Evolutionary conservation across 1,284 basidiomycete species (phyloP).

Genomic region (Coniophora puteana): DNA sequence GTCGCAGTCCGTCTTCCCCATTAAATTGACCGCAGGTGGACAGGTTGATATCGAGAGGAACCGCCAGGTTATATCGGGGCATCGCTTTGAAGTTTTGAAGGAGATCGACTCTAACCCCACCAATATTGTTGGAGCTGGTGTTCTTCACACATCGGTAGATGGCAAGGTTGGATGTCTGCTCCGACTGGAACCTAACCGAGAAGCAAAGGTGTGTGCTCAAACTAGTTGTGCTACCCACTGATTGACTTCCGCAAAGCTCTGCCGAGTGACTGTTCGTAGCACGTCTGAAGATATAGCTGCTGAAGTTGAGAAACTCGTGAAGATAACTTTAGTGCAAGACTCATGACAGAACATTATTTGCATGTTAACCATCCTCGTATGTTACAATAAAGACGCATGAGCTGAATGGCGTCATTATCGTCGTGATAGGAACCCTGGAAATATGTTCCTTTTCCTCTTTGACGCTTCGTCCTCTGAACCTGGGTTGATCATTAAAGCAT

Average conservation of each 20-base stretch:
- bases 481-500: too few species aligned
- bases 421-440: conserved; percentile 28
- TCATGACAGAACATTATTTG: conserved; percentile 8
- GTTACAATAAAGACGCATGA: conserved; percentile 5
- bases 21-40: conserved; percentile 63
- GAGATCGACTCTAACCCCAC: conserved; percentile 84
- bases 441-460: conserved; percentile 23
- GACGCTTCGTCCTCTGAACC: conserved; percentile 25
- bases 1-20: conserved; percentile 84
- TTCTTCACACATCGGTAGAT: conserved; percentile 81
- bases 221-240: conserved; percentile 1
- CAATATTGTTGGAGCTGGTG: conserved; percentile 90
- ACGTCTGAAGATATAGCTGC: conserved; percentile 91
- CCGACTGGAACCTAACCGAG: conserved; percentile 90
- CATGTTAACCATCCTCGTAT: conserved; percentile 10
- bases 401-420: conserved; percentile 16
- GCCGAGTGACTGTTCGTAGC: conserved; percentile 90
- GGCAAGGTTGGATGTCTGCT: conserved; percentile 96
- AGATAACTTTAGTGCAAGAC: conserved; percentile 46
- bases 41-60: conserved; percentile 76
- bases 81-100: conserved; percentile 73
- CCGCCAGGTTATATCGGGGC: conserved; percentile 73
- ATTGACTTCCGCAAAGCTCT: conserved; percentile 54
- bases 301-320: conserved; percentile 72
- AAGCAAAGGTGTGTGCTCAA: conserved; percentile 72